A percentile compares a stretch with the other conserved stretches of the same genome.
These are phyloP conservation scores for Trametes gibbosa DNA, from an alignment of 768 basidiomycete species.

Conservation along the genomic window DNA sequence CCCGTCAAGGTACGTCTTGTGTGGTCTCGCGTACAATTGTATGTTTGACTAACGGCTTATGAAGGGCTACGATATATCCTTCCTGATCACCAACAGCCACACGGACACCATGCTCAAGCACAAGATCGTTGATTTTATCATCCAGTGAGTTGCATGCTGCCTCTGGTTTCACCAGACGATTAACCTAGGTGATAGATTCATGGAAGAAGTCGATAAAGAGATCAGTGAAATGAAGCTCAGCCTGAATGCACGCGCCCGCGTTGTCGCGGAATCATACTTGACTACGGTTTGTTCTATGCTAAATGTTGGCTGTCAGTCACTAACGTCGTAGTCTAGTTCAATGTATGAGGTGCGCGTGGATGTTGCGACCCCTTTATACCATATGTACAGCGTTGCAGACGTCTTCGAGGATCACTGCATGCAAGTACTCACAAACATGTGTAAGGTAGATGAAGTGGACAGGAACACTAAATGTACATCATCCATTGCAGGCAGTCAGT, in stretches of 20 bases:
- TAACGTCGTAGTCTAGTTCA: slow-evolving; percentile 1
- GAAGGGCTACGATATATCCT: slow-evolving; percentile 97
- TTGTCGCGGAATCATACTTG: slow-evolving; percentile 95
- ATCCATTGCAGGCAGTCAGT: background rate
- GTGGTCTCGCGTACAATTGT: background rate
- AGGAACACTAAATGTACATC: slow-evolving; percentile 16
- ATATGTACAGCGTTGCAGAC: background rate
- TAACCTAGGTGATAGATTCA: slow-evolving; percentile 56
- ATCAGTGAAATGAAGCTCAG: slow-evolving; percentile 99
- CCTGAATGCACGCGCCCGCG: slow-evolving; percentile 93
- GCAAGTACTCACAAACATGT: background rate
- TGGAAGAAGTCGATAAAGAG: slow-evolving; percentile 99
- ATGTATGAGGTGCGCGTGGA: background rate
- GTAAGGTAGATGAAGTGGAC: slow-evolving; percentile 9
- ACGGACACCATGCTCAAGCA: slow-evolving; percentile 99
- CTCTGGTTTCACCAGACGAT: background rate
- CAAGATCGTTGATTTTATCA: slow-evolving; percentile 99
- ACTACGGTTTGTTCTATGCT: slow-evolving; percentile 60
- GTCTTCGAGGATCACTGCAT: background rate
- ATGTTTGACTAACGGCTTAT: background rate
- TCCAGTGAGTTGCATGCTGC: slow-evolving; percentile 58
- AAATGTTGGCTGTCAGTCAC: background rate
- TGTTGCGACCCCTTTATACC: background rate
- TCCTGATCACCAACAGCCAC: slow-evolving; percentile 96
- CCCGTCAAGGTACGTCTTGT: slow-evolving; percentile 69